A percentile compares a stretch with the other conserved stretches of the same genome.
Evolutionary conservation across 2,329 filamentous ascomycete species (phyloP).

Genomic region (Fusarium subglutinans): DNA sequence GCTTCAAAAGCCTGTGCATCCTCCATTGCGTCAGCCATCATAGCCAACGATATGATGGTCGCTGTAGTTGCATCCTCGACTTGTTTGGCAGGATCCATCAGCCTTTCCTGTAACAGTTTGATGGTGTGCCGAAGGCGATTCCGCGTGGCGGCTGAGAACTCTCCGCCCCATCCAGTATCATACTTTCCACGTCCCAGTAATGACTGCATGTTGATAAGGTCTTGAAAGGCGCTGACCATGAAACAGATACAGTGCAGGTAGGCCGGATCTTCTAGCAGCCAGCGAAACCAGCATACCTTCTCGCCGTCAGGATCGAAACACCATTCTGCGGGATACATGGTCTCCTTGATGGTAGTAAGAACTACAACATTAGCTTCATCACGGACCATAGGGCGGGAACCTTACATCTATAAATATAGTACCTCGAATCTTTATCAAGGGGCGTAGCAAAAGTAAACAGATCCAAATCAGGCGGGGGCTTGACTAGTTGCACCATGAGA

Average conservation of each 20-base stretch:
- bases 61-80: slow-evolving; percentile 33
- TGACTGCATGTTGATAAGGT: slow-evolving; percentile 4
- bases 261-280: slow-evolving; percentile 40
- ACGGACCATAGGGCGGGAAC: rapidly evolving
- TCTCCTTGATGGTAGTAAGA: slow-evolving; percentile 40
- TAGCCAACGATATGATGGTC: slow-evolving; percentile 33
- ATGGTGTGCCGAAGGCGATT: slow-evolving; percentile 30
- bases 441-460: slow-evolving; percentile 35
- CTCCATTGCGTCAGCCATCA: slow-evolving; percentile 35
- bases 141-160: slow-evolving; percentile 24
- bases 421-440: slow-evolving; percentile 12
- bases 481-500: slow-evolving; percentile 17
- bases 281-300: slow-evolving; percentile 42
- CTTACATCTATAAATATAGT: slow-evolving; percentile 34
- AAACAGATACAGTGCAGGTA: slow-evolving; percentile 43
- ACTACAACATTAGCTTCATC: slow-evolving; percentile 16
- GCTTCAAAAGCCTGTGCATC: slow-evolving; percentile 30
- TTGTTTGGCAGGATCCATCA: slow-evolving; percentile 22
- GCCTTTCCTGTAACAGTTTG: slow-evolving; percentile 21
- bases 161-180: neutral
- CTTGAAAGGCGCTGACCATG: slow-evolving; percentile 37
- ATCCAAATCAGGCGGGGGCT: slow-evolving; percentile 25
- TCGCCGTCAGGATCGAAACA: slow-evolving; percentile 38
- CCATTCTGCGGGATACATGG: slow-evolving; percentile 44
- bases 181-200: neutral